Evolutionary conservation across 1,284 basidiomycete genomes (phyloP).

Genomic region (Filobasidium uniguttulatum): DNA sequence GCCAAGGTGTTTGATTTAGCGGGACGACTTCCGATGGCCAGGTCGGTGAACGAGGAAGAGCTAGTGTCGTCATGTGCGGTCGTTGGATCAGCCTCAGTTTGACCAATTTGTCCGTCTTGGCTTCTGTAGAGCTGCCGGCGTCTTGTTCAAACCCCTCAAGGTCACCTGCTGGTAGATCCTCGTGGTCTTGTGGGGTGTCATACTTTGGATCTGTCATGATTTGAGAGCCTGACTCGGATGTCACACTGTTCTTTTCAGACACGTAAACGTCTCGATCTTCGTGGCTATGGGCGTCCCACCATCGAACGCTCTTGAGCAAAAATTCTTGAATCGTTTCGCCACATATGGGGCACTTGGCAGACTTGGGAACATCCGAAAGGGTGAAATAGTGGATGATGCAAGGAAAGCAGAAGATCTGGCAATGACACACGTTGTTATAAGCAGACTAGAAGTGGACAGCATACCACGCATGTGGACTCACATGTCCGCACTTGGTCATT

Average conservation of each 20-base stretch:
- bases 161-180: background rate
- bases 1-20: slow-evolving; percentile 70
- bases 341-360: slow-evolving; percentile 88
- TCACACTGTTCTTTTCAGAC: background rate
- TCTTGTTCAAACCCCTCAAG: background rate
- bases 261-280: background rate
- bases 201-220: no score
- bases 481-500: slow-evolving; percentile 96
- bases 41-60: slow-evolving; percentile 74
- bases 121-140: background rate
- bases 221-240: no score
- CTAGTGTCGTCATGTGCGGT: slow-evolving; percentile 88
- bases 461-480: slow-evolving; percentile 40
- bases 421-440: no score
- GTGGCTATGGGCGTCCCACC: slow-evolving; percentile 14
- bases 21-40: slow-evolving; percentile 91
- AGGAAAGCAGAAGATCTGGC: slow-evolving; percentile 77
- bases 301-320: slow-evolving; percentile 80
- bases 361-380: slow-evolving; percentile 63
- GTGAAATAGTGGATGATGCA: slow-evolving; percentile 86
- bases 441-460: slow-evolving; percentile 3
- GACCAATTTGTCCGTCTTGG: no score
- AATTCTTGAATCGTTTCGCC: slow-evolving; percentile 82
- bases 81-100: slow-evolving; percentile 83
- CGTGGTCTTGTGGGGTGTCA: no score